Evolutionary conservation across 2,329 filamentous ascomycete species (phyloP), one percentile per base, ranked within the genome.

Genomic region (Chalara sp.): DNA sequence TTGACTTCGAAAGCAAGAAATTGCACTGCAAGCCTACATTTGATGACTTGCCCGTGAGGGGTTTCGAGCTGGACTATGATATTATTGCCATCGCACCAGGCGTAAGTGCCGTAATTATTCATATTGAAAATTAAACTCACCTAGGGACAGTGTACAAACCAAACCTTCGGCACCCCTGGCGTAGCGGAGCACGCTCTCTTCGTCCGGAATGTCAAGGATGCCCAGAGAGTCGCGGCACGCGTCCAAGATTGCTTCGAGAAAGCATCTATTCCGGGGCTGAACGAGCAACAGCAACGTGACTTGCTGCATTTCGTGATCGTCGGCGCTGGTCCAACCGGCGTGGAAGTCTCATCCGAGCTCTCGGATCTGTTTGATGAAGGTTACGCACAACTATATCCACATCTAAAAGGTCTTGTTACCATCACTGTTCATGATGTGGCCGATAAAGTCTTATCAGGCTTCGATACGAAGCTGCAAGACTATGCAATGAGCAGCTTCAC

Each of bases 261-360:
- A 49, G 84, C 84, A 6, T 74, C 78, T 1, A 71, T 87, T 28
- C 83, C 83, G 0, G 80, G 77, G 1, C 79, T 79, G 0, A 71
- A 72, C 0, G 68, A 72, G 3, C 73, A 72, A 32, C 74, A 83
- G 65, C 73, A 77, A 56, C 74, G 72, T 53, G 73, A 78, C 43
- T 69, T 89, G 8, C 74, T 89, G 10, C 83, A 87, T 63, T 88
- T 89, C 62, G 85, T 82, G 33, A 73, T 89, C 29, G 84, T 89
- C 0, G 86, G 86, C 8, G 86, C 84, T 42, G 86, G 86, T 51
- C 65, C 83, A 1, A 86, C 83, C 1, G 83, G 83, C 5, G 51
- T 58, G 5, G 56, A 58, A 65, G 61, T 70, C 2, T 68, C 71
- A 0, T 71, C 71, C 5, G 72, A 74, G 53, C 58, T 74, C 1